Evolutionary conservation across 257 asterid species (phyloP), one percentile per base, ranked within the genome.

Genomic region (Cruciata laevipes): DNA sequence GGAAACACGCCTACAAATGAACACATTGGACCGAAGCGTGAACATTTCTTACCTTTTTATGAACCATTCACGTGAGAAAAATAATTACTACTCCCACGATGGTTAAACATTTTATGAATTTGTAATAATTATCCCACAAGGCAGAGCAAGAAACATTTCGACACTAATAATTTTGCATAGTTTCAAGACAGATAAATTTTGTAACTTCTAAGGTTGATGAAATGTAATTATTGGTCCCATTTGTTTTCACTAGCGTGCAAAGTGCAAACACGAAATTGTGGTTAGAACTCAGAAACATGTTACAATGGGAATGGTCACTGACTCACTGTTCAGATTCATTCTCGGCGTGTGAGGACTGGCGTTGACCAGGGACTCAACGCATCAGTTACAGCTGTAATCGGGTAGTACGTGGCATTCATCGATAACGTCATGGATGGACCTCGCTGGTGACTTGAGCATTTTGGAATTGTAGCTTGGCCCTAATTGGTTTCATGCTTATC

Each of bases 271-370:
- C 21, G 17, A 59, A 59, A 25, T 24, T 14, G 40, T 6, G 5
- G 5, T n/a, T 52, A 53, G 59, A 27, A 27, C n/a, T 27, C 14
- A 27, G 21, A 27, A 30, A 17, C 40, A 59, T 3, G 1, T 23
- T 59, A 65, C 71, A 23, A 8, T 38, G 51, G 21, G 27, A 17
- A 63, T 33, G 73, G 60, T 7, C 60, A 71, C 56, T 27, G 25
- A 42, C 51, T 42, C 14, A 42, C 51, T 42, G 14, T 42, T 42
- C 51, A 2, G 13, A 13, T 47, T 32, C 20, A 10, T 60, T 23
- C 72, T 63, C 71, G 78, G 80, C 84, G 73, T 71, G 69, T 47
- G 40, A 68, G 14, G 86, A 83, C 82, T 42, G 80, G 74, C 74
- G 67, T 78, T 80, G 86, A 78, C 82, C 1, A 24, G 69, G 3